Evolutionary conservation across 345 rosid species (phyloP), one percentile per base, ranked within the genome.

Genomic region (Heritiera littoralis): DNA sequence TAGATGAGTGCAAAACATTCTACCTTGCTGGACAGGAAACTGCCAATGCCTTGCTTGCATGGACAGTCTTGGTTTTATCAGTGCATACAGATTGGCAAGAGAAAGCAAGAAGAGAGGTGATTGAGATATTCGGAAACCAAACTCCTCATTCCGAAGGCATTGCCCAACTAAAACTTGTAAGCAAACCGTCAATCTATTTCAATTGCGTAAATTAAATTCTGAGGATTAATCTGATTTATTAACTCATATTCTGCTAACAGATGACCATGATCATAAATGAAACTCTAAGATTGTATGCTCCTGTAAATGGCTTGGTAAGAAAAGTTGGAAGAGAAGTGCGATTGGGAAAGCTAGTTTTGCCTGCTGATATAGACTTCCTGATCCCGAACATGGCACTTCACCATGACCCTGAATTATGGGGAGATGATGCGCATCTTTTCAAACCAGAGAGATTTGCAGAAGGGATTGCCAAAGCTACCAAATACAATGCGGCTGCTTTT

Each of bases 401-500:
- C 77, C 82, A 80, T 35, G 76, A 85, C 64, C 77, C 83, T 70
- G 43, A 78, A 20, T 70, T 85, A n/a, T 87, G 89, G 92, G 89
- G 89, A 59, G 83, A 83, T 3, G 87, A 85, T 61, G 84, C 15
- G 6, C 74, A 82, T 43, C 78, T 68, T 32, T 89, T 85, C 79
- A 83, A 81, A 70, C 88, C 88, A 4, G 85, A 87, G 58, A 82
- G 92, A 69, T 86, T 86, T 56, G 80, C 82, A 0, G 84, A 82
- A 67, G 89, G 89, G 35, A 73, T 85, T 5, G 88, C 86, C 40
- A 83, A 85, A 78, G 90, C 92, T 55, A 86, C 87, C 61, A 79
- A 70, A 75, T 80, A 83, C 60, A 86, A 82, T 66, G 35, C 55
- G 1, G 80, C 80, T 8, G 86, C 80, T 17, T 89, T 74, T 83